Conservation (phyloP, 2,329 filamentous ascomycete species). For the Hypocrella siamensis region DNA sequence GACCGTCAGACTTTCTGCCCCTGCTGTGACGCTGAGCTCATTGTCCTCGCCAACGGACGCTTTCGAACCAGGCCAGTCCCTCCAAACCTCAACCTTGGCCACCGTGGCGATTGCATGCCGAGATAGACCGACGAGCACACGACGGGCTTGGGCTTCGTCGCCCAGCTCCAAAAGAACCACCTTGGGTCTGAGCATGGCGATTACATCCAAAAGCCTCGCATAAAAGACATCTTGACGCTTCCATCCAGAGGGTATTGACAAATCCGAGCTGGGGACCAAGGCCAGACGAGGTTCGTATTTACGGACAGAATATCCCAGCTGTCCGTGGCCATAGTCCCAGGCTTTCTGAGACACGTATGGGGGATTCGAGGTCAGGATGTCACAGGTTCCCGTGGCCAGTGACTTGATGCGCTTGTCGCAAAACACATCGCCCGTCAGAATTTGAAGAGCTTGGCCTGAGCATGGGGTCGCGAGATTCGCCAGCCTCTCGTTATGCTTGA, state of each 20-base stretch:
- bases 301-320: conserved; percentile 57
- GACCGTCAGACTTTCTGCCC: conserved; percentile 11
- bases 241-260: conserved; percentile 16
- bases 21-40: conserved; percentile 9
- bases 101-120: conserved; percentile 11
- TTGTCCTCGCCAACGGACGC: conserved; percentile 12
- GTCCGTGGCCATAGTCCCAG: conserved; percentile 21
- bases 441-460: conserved; percentile 19
- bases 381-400: conserved; percentile 18
- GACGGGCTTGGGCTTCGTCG: conserved; percentile 48
- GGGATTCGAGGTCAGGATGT: conserved; percentile 75
- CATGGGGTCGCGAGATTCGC: conserved; percentile 9
- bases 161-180: conserved; percentile 57
- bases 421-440: conserved; percentile 35
- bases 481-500: conserved; percentile 28
- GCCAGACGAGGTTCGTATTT: conserved; percentile 69
- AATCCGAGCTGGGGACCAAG: conserved; percentile 39
- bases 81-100: conserved; percentile 49
- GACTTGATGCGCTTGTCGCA: conserved; percentile 18
- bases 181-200: conserved; percentile 29
- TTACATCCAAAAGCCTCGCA: conserved; percentile 42
- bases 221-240: conserved; percentile 47
- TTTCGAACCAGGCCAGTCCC: conserved; percentile 42
- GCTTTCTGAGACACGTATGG: conserved; percentile 62
- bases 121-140: conserved; percentile 39